phyloP scores from a whole-genome alignment of 768 basidiomycete species.

The Hemileccinum rubropunctum region DNA sequence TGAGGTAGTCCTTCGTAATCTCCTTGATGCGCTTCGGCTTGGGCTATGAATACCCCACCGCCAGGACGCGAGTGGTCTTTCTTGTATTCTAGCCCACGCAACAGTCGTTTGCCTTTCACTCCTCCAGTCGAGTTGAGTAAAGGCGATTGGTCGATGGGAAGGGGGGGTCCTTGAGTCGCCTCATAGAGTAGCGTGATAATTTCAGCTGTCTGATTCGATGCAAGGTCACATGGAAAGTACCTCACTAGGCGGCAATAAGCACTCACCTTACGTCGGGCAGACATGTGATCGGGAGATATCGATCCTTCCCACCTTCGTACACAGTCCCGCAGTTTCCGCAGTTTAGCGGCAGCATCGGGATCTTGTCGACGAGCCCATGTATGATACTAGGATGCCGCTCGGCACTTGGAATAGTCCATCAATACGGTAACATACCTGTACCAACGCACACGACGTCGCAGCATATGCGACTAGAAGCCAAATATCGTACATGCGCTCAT shows the following conservation, averaged over 20 bases:
- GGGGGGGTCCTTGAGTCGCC: slow-evolving; percentile 80
- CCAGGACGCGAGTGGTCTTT: slow-evolving; percentile 81
- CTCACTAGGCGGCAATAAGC: neutral
- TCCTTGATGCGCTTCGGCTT: slow-evolving; percentile 42
- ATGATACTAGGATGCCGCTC: slow-evolving; percentile 64
- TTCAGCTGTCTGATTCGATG: slow-evolving; percentile 68
- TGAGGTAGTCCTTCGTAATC: slow-evolving; percentile 54
- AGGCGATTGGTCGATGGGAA: slow-evolving; percentile 51
- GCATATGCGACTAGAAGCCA: slow-evolving; percentile 88
- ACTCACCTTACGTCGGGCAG: slow-evolving; percentile 81
- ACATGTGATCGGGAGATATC: slow-evolving; percentile 92
- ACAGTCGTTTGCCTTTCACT: slow-evolving; percentile 53
- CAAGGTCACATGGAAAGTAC: slow-evolving; percentile 1
- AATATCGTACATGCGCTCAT: slow-evolving; percentile 81
- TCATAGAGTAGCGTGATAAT: slow-evolving; percentile 90
- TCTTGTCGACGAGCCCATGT: slow-evolving; percentile 88
- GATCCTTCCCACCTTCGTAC: slow-evolving; percentile 85
- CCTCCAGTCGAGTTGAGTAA: slow-evolving; percentile 80
- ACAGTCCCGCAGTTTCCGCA: slow-evolving; percentile 80
- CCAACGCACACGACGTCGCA: slow-evolving; percentile 83
- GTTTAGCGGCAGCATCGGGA: slow-evolving; percentile 64
- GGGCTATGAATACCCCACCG: slow-evolving; percentile 81
- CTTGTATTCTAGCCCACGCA: slow-evolving; percentile 62
- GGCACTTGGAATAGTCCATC: neutral
- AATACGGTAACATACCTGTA: slow-evolving; percentile 61